Conservation (phyloP, 352 stramenopile species). For the Phytophthora fragariaefolia region DNA sequence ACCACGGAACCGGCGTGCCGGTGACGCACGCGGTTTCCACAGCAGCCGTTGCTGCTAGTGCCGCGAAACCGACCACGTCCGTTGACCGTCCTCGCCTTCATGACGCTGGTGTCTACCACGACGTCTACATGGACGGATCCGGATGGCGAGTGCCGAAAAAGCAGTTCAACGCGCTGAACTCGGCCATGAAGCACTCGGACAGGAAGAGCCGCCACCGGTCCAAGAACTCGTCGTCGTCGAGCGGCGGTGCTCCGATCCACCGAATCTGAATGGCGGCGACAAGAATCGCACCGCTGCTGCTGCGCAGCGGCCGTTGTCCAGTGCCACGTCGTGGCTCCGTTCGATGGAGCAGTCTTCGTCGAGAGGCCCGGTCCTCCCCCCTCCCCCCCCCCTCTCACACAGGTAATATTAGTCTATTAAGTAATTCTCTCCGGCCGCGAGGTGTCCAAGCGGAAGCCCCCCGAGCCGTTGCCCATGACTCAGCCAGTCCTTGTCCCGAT, state of each 20-base stretch:
- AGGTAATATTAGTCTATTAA: slow-evolving; percentile 46
- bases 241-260: slow-evolving; percentile 8
- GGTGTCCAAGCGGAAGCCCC: slow-evolving; percentile 18
- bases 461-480: slow-evolving; percentile 3
- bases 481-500: slow-evolving; percentile 12
- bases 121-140: slow-evolving; percentile 46
- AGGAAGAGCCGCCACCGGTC: slow-evolving; percentile 48
- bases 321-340: slow-evolving; percentile 6
- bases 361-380: background rate
- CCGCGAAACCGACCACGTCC: slow-evolving; percentile 8
- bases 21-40: slow-evolving; percentile 25
- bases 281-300: slow-evolving; percentile 3
- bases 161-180: slow-evolving; percentile 47
- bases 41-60: slow-evolving; percentile 5
- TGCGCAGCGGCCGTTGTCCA: slow-evolving; percentile 2
- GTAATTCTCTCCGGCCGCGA: slow-evolving; percentile 20
- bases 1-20: slow-evolving; percentile 6
- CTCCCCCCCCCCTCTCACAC: slow-evolving; percentile 11
- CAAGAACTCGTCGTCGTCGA: slow-evolving; percentile 35
- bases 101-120: slow-evolving; percentile 41
- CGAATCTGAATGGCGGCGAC: slow-evolving; percentile 30
- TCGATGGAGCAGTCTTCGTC: slow-evolving; percentile 18
- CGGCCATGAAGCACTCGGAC: slow-evolving; percentile 52
- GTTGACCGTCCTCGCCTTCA: slow-evolving; percentile 41
- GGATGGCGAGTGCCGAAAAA: slow-evolving; percentile 43